Base-by-base conservation (phyloP, 2,329 filamentous ascomycete genomes). In the Colletotrichum simmondsii region DNA sequence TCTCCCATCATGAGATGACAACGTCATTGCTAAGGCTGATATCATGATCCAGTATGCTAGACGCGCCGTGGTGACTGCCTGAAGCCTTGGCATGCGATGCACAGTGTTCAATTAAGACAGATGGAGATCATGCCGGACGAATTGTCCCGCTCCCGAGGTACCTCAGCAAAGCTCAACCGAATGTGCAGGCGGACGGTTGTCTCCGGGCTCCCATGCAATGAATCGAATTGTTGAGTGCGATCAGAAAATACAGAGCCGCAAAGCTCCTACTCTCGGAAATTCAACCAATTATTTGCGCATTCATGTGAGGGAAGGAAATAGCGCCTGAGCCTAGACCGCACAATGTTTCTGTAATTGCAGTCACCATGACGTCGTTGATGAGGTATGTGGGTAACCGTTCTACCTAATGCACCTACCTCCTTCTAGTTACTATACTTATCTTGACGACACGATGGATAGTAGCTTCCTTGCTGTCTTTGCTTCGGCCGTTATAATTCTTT, bases 341-440 rank as follows among this genome's bases (percentile, higher is more conserved):
- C 60, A 65, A 72, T 70, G 60, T 19, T 61, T 35, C 35, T 61
- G 56, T 49, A 54, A 70, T 70, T 61, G 61, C 49, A 59, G 71
- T 73, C 71, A 73, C 71, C 35, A 73, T 73, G 71, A 73, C 71
- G 71, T 73, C 66, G 71, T 65, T 71, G 67, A 71, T 71, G 66
- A 73, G 71, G 67, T 71, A 73, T 63, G 70, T 71, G 67, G 66
- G 62, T 65, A 71, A 37, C 53, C 46, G 14, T 12, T 52, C 60
- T 42, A 32, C 26, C 65, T 26, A 42, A 42, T 57, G 32, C 56
- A 42, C 61, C 61, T 46, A 42, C 66, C 28, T 30, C 49, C 49
- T 35, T 53, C 35, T 52, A 35, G 32, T 11, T 35, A 35, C 32
- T 12, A 35, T 12, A 19, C 32, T 65, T 35, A 8, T 42, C 56